Percentiles rank a stretch among this genome's conserved stretches.
These are phyloP conservation scores for Dendrobium officinale DNA, from an alignment of 106 monocot species.

Conservation along the genomic window DNA sequence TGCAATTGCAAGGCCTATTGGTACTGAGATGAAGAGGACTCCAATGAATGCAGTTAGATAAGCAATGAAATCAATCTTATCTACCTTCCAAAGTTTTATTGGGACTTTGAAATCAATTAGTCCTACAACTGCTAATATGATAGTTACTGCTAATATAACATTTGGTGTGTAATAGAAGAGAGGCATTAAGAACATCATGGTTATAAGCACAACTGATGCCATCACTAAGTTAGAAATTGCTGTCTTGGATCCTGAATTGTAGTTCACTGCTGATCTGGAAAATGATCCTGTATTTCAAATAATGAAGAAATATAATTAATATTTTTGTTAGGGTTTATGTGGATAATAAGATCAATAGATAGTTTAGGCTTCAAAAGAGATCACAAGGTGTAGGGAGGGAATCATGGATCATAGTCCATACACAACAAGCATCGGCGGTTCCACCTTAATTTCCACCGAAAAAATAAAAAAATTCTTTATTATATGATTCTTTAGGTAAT, in stretches of 20 bases:
- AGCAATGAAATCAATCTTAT: slow-evolving; percentile 70
- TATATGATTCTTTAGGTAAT: no score
- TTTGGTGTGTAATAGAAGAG: slow-evolving; percentile 75
- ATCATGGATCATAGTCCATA: no score
- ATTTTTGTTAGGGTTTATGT: no score
- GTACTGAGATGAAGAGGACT: slow-evolving; percentile 68
- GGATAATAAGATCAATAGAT: no score
- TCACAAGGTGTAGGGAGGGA: no score
- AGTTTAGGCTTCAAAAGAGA: no score
- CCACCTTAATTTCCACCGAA: no score
- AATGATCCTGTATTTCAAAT: slow-evolving; percentile 35
- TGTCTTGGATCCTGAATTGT: slow-evolving; percentile 58
- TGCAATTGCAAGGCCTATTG: slow-evolving; percentile 58
- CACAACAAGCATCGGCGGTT: no score
- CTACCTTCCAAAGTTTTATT: slow-evolving; percentile 60
- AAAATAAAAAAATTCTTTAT: no score
- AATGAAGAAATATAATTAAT: not conserved
- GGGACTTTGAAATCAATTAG: slow-evolving; percentile 45
- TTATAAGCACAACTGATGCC: slow-evolving; percentile 67
- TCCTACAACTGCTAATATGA: slow-evolving; percentile 47
- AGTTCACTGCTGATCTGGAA: slow-evolving; percentile 74
- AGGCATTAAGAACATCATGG: slow-evolving; percentile 70
- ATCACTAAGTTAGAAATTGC: slow-evolving; percentile 70
- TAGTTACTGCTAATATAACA: slow-evolving; percentile 49
- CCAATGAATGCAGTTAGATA: slow-evolving; percentile 64